Evolutionary conservation across 257 asterid species (phyloP).

Genomic region (Lycium ferocissimum): DNA sequence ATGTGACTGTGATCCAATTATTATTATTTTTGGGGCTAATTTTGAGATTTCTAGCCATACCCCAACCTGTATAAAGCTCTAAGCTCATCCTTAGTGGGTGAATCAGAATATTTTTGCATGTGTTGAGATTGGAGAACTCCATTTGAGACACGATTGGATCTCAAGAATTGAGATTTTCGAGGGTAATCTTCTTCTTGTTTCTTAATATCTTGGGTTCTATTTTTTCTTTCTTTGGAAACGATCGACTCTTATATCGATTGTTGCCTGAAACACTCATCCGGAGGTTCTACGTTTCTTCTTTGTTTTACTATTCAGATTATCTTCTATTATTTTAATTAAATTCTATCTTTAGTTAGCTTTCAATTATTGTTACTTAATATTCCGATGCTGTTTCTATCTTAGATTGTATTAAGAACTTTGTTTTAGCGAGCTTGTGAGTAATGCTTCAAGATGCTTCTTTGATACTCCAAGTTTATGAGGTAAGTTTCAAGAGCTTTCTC

Average conservation of each 20-base stretch:
- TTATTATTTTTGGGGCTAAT: not conserved
- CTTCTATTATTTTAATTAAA: not conserved
- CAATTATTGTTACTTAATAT: slow-evolving; percentile 10
- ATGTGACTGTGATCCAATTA: too few relatives aligned
- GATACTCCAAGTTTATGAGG: slow-evolving; percentile 1
- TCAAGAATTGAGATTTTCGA: not conserved
- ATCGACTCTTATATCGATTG: not conserved
- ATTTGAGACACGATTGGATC: not conserved
- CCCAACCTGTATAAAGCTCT: not conserved
- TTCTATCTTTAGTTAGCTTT: not conserved
- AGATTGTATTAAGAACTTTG: not conserved
- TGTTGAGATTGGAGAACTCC: not conserved
- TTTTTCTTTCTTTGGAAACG: not conserved
- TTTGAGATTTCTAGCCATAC: not conserved
- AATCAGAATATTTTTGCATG: not conserved
- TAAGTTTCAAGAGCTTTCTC: slow-evolving; percentile 20
- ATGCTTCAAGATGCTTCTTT: slow-evolving; percentile 3
- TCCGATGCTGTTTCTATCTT: not conserved
- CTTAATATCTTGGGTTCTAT: slow-evolving; percentile 16
- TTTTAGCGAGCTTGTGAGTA: not conserved
- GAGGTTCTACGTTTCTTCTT: not conserved
- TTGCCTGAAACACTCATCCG: not conserved
- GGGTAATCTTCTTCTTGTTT: not conserved
- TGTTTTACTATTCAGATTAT: not conserved
- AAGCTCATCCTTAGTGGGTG: not conserved